Base-by-base conservation (phyloP, 2,329 filamentous ascomycete genomes). In the Akanthomyces dipterigenus region DNA sequence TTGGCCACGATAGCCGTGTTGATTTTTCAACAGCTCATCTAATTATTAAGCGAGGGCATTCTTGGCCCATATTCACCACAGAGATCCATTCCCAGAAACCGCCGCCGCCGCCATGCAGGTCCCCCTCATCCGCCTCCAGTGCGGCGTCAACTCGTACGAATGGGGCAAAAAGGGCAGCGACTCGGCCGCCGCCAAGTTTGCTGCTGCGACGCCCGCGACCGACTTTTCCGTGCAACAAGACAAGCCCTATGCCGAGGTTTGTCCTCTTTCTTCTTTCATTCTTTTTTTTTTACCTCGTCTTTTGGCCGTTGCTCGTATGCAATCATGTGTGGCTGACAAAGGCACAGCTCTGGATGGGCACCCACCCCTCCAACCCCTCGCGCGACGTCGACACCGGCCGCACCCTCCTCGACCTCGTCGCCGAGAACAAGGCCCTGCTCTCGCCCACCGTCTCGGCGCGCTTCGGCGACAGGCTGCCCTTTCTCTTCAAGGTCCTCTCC, bases 101-200 rank as follows among this genome's bases (percentile, higher is more conserved):
- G 22, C 63, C 54, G 50, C 26, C 26, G 38, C 58, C 43, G 64
- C 43, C 59, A 80, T 93, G 83, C 89, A 89, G 71, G 85, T 95
- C 64, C 93, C 93, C 70, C 79, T 98, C 58, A 82, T 96, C 73
- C 87, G 91, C 68, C 86, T 98, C 66, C 87, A 90, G 75, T 93
- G 90, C 78, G 95, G 93, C 71, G 91, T 96, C 71, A 98, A 98
- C 77, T 97, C 93, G 76, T 99, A 99, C 74, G 95, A 97, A 79
- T 99, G 95, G 95, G 95, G 93, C 67, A 99, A 99, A 81, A 84
- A 92, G 71, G 95, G 95, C 70, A 84, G 84, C 64, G 84, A 89
- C 62, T 98, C 93, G 53, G 90, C 93, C 16, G 95, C 93, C 55
- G 95, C 95, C 65, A 89, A 87, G 69, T 98, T 90, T 74, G 93